phyloP scores from a whole-genome alignment of 768 basidiomycete species.

The Paxillus ammoniavirescens region DNA sequence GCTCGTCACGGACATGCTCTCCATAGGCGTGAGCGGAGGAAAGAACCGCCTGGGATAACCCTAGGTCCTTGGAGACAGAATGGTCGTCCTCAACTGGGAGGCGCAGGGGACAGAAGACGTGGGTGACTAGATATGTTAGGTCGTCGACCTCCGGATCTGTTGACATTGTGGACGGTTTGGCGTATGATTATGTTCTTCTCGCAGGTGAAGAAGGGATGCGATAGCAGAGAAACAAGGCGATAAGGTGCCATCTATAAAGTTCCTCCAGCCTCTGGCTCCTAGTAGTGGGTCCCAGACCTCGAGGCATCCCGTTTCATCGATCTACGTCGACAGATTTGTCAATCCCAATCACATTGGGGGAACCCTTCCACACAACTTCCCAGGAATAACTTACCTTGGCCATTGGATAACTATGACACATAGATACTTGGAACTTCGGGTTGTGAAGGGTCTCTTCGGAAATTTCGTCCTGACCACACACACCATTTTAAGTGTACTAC shows the following conservation, averaged over 20 bases:
- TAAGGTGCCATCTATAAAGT: background rate
- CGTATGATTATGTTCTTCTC: too few relatives aligned
- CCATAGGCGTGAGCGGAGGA: slow-evolving; percentile 20
- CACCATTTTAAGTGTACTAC: too few relatives aligned
- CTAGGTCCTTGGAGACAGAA: slow-evolving; percentile 18
- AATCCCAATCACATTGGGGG: background rate
- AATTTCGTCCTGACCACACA: background rate
- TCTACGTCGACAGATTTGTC: background rate
- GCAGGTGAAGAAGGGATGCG: too few relatives aligned
- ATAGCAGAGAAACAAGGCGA: too few relatives aligned
- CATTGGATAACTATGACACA: background rate
- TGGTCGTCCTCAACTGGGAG: slow-evolving; percentile 37
- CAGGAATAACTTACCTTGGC: background rate
- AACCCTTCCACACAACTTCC: background rate
- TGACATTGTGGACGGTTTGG: too few relatives aligned
- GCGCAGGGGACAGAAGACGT: slow-evolving; percentile 41
- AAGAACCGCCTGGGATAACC: slow-evolving; percentile 21
- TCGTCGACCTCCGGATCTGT: too few relatives aligned
- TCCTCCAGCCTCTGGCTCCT: background rate
- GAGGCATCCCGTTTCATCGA: background rate
- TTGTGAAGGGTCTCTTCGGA: background rate
- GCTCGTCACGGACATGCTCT: background rate
- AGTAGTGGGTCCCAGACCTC: background rate
- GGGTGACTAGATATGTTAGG: slow-evolving; percentile 31
- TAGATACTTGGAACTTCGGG: background rate